A percentile compares a stretch with the other conserved stretches of the same genome.
These are phyloP conservation scores for Tuber calosporum DNA, from an alignment of 495 filamentous ascomycete genomes.

Conservation along the genomic window DNA sequence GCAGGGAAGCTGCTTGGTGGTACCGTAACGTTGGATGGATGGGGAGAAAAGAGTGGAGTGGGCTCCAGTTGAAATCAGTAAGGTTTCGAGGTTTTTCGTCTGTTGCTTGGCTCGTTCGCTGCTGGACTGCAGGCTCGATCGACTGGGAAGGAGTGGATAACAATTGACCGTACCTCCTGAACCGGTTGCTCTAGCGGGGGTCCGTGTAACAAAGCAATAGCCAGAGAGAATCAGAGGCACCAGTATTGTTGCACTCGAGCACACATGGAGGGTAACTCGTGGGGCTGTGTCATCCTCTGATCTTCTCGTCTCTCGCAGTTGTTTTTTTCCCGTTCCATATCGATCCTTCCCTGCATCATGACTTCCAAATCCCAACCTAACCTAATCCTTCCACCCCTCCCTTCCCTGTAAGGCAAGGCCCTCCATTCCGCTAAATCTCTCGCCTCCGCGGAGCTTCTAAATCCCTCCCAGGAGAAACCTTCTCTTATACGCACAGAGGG, in stretches of 20 bases:
- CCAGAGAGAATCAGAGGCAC: not conserved
- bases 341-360: not conserved
- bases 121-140: not conserved
- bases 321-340: not conserved
- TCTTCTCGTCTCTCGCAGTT: not conserved
- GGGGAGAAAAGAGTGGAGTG: constrained; percentile 17
- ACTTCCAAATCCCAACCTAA: not conserved
- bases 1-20: constrained; percentile 28
- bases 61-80: constrained; percentile 26
- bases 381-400: not conserved
- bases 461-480: constrained; percentile 13
- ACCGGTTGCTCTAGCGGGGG: not conserved
- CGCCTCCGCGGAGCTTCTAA: constrained; percentile 30
- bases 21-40: constrained; percentile 27
- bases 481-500: constrained; percentile 9
- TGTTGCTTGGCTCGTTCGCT: not conserved
- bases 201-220: not conserved
- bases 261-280: constrained; percentile 1
- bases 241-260: not conserved
- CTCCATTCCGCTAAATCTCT: not conserved
- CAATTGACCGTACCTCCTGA: not conserved
- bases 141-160: not conserved
- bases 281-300: constrained; percentile 1
- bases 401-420: not conserved
- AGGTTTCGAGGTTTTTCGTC: not conserved